Evolutionary conservation across 2,329 filamentous ascomycete species (phyloP).

Genomic region (Colletotrichum graminicola): DNA sequence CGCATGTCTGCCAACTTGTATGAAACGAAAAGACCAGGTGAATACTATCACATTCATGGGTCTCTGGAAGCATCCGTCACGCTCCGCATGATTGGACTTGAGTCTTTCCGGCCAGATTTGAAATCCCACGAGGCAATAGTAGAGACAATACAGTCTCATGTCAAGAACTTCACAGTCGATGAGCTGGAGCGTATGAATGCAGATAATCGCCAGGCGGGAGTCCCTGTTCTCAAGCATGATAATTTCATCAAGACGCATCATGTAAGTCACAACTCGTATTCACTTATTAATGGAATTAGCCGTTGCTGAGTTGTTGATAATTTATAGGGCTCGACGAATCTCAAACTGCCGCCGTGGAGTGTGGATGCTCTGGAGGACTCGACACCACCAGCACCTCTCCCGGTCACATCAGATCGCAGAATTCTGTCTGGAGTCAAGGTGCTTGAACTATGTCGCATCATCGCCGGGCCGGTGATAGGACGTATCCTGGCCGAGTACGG

Average conservation of each 20-base stretch:
- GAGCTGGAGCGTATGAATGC: conserved; percentile 72
- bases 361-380: conserved; percentile 63
- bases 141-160: conserved; percentile 68
- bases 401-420: conserved; percentile 44
- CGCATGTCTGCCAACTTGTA: conserved; percentile 81
- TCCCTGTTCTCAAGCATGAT: conserved; percentile 69
- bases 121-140: conserved; percentile 71
- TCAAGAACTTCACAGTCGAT: conserved; percentile 64
- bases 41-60: conserved; percentile 82
- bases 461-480: conserved; percentile 80
- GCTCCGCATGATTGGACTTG: conserved; percentile 76
- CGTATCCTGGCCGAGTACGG: conserved; percentile 81
- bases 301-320: conserved; percentile 48
- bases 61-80: conserved; percentile 79
- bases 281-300: rapidly evolving
- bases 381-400: conserved; percentile 61
- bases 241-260: conserved; percentile 68
- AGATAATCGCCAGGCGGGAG: conserved; percentile 69
- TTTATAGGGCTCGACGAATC: conserved; percentile 59
- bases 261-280: conserved; percentile 44
- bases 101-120: conserved; percentile 70
- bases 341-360: conserved; percentile 59
- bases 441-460: conserved; percentile 80
- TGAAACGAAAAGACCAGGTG: conserved; percentile 72
- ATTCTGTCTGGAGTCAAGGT: conserved; percentile 75